Evolutionary conservation across 352 stramenopile species (phyloP).

Genomic region (Phytopythium montanum): DNA sequence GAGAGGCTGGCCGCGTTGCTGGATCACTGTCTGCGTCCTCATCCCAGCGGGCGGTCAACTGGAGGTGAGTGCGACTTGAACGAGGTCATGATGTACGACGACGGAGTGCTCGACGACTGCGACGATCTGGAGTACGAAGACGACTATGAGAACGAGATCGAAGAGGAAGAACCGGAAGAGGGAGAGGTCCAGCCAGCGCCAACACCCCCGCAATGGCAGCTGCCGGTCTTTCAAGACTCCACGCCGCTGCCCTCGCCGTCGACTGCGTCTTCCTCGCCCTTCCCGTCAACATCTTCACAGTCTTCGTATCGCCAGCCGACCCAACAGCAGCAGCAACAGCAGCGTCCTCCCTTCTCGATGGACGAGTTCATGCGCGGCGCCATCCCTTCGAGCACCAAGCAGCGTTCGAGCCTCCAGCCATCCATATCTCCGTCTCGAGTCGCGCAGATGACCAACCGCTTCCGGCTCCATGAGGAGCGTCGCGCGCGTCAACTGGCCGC

Average conservation of each 20-base stretch:
- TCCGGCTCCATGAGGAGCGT: conserved; percentile 36
- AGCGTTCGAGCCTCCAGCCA: conserved; percentile 5
- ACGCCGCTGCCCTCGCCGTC: conserved; percentile 7
- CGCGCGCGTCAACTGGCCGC: conserved; percentile 21
- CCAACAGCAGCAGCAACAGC: conserved; percentile 7
- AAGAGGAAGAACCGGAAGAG: conserved; percentile 5
- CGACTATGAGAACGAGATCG: conserved; percentile 9
- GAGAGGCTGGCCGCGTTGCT: neutral
- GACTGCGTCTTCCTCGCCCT: conserved; percentile 13
- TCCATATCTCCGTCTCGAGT: conserved; percentile 28
- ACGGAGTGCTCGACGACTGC: conserved; percentile 14
- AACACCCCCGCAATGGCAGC: conserved; percentile 14
- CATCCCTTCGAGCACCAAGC: conserved; percentile 5
- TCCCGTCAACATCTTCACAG: neutral
- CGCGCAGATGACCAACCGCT: conserved; percentile 30
- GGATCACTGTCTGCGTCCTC: neutral
- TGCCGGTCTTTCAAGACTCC: neutral
- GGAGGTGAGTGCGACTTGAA: conserved; percentile 20
- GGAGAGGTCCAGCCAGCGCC: conserved; percentile 5
- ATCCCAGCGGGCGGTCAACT: conserved; percentile 1
- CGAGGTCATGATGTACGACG: conserved; percentile 12
- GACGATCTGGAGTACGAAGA: conserved; percentile 17
- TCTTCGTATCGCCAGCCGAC: conserved; percentile 9
- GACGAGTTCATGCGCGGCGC: conserved; percentile 13
- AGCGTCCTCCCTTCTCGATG: conserved; percentile 9